Percentiles rank a stretch among this genome's conserved stretches.
phyloP scores from a whole-genome alignment of 768 basidiomycete genomes.

The Lentinula sp. region DNA sequence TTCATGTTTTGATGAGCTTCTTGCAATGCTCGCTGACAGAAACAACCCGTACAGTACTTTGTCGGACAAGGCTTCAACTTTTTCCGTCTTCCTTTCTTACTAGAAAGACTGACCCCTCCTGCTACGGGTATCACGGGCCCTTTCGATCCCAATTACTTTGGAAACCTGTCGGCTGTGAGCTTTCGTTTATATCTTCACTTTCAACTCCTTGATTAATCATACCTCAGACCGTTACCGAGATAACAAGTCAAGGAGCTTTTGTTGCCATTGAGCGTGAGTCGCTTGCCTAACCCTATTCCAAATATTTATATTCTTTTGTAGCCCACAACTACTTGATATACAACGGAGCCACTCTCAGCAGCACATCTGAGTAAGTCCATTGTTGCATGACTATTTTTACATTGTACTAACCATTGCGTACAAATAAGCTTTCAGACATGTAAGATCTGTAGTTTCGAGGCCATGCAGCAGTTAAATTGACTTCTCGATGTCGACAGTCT shows the following conservation, averaged over 20 bases:
- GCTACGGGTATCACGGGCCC: constrained; percentile 47
- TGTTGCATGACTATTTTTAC: background rate
- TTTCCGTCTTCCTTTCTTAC: constrained; percentile 56
- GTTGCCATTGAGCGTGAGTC: constrained; percentile 49
- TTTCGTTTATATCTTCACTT: background rate
- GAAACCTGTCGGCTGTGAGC: constrained; percentile 38
- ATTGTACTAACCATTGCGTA: background rate
- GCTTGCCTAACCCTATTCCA: background rate
- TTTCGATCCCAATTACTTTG: constrained; percentile 47
- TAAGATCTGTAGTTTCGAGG: constrained; percentile 17
- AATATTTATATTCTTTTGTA: constrained; percentile 12
- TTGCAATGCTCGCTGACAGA: background rate
- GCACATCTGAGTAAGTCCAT: constrained; percentile 36
- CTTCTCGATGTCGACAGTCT: constrained; percentile 27
- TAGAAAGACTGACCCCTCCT: constrained; percentile 52
- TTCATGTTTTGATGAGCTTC: background rate
- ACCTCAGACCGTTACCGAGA: constrained; percentile 47
- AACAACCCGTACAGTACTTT: constrained; percentile 42
- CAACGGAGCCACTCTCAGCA: constrained; percentile 45
- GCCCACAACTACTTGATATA: constrained; percentile 61
- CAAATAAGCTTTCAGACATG: constrained; percentile 40
- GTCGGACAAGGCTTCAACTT: constrained; percentile 51
- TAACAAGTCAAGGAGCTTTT: constrained; percentile 53
- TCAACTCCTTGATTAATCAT: background rate
- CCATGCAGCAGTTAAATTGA: background rate